These are phyloP conservation scores for Leccinum huronense DNA, from an alignment of 1,284 basidiomycete species.

Conservation along the genomic window DNA sequence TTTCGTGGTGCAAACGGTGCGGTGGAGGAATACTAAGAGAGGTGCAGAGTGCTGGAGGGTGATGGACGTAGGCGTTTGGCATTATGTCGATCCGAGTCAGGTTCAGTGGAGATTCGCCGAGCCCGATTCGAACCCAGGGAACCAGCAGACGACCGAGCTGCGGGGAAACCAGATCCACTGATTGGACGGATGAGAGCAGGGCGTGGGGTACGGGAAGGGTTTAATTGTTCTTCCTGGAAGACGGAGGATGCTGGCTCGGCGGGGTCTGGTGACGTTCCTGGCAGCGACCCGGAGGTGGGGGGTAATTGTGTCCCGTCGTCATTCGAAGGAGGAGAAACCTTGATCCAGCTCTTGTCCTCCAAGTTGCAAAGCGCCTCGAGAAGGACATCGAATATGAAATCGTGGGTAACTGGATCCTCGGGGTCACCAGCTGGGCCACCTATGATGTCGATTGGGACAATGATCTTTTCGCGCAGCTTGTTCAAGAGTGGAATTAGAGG, in stretches of 20 bases:
- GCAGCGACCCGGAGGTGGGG: neutral
- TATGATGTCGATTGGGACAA: neutral
- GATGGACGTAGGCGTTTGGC: no score
- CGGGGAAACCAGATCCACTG: neutral
- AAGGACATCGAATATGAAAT: neutral
- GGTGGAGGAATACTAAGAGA: no score
- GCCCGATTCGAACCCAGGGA: no score
- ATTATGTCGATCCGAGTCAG: no score
- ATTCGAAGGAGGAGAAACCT: neutral
- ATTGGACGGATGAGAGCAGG: neutral
- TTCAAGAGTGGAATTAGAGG: neutral
- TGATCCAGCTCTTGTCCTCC: neutral
- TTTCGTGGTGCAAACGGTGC: neutral
- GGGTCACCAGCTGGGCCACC: neutral
- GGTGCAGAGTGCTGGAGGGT: no score
- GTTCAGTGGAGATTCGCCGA: no score
- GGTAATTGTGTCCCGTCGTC: neutral
- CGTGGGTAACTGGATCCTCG: neutral
- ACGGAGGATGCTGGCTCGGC: neutral
- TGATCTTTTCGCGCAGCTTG: neutral
- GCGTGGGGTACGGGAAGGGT: neutral
- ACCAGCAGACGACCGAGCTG: neutral
- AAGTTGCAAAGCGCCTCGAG: neutral
- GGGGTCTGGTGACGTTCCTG: neutral
- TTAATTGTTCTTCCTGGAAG: neutral